phyloP scores from a whole-genome alignment of 2,329 filamentous ascomycete genomes.

The Metarhizium anisopliae region DNA sequence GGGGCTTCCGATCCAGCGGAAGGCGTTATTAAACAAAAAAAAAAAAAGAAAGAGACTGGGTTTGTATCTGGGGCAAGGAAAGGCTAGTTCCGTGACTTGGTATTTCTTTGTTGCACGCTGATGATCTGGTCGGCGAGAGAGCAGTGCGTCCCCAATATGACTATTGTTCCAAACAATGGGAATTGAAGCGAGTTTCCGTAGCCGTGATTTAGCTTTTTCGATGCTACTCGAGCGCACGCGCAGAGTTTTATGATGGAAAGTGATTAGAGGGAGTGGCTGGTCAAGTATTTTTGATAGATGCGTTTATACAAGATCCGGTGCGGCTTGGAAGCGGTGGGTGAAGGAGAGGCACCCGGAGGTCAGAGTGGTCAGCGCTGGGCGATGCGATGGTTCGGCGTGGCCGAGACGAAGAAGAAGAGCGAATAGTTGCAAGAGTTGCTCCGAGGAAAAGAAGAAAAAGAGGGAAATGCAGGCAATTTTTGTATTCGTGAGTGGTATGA shows the following conservation, averaged over 20 bases:
- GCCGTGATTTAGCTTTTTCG: too few species aligned
- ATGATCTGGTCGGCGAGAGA: background rate
- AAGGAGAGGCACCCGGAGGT: background rate
- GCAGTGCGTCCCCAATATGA: background rate
- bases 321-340: background rate
- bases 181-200: too few species aligned
- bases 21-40: background rate
- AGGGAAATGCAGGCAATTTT: background rate
- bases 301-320: background rate
- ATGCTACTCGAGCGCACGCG: too few species aligned
- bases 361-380: background rate
- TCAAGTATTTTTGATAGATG: background rate
- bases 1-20: conserved; percentile 11
- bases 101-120: conserved; percentile 1
- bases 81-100: background rate
- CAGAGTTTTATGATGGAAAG: too few species aligned
- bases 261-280: background rate
- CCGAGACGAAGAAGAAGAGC: background rate
- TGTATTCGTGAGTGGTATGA: background rate
- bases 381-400: background rate
- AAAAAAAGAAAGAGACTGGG: background rate
- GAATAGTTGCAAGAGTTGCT: background rate
- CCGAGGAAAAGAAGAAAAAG: background rate
- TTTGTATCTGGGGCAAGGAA: background rate
- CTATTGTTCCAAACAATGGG: conserved; percentile 1